These are phyloP conservation scores for Ogataea hybrid DNA, from an alignment of 1,139 yeast genomes.

Conservation along the genomic window DNA sequence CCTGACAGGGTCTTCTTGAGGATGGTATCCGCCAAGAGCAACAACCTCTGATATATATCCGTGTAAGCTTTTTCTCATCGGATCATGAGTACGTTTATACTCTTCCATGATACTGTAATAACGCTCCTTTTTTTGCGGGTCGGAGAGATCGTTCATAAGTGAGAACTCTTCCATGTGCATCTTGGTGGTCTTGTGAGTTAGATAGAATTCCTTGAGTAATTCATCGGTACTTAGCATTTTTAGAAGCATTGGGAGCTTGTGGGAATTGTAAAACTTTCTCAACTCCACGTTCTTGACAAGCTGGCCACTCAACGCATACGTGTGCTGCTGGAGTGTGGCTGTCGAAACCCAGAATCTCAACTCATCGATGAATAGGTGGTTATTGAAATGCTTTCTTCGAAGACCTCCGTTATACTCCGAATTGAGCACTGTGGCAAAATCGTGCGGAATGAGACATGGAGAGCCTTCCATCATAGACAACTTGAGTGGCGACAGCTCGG, in stretches of 20 bases:
- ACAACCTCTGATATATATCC: constrained; percentile 21
- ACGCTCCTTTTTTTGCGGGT: constrained; percentile 1
- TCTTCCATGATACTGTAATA: constrained; percentile 9
- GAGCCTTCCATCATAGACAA: constrained; percentile 49
- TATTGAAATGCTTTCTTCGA: constrained; percentile 29
- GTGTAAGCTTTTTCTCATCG: constrained; percentile 23
- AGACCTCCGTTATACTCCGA: constrained; percentile 32
- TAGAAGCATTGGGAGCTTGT: constrained; percentile 16
- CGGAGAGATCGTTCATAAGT: constrained; percentile 8
- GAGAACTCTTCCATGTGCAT: constrained; percentile 38
- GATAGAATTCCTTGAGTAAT: constrained; percentile 40
- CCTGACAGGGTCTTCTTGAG: constrained; percentile 1
- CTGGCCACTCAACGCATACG: constrained; percentile 6
- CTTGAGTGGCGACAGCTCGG: constrained; percentile 43
- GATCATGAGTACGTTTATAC: constrained; percentile 14
- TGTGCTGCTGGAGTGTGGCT: constrained; percentile 9
- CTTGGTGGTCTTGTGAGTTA: constrained; percentile 39
- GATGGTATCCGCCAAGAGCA: constrained; percentile 12
- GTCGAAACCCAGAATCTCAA: constrained; percentile 27
- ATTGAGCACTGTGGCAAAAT: constrained; percentile 36
- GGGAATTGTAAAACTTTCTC: constrained; percentile 10
- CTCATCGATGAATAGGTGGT: constrained; percentile 26
- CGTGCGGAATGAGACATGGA: constrained; percentile 44
- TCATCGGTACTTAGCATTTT: constrained; percentile 36
- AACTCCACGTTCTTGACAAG: constrained; percentile 10